Conservation (phyloP, 2,329 filamentous ascomycete species). For the Paraconiothyrium sp. region DNA sequence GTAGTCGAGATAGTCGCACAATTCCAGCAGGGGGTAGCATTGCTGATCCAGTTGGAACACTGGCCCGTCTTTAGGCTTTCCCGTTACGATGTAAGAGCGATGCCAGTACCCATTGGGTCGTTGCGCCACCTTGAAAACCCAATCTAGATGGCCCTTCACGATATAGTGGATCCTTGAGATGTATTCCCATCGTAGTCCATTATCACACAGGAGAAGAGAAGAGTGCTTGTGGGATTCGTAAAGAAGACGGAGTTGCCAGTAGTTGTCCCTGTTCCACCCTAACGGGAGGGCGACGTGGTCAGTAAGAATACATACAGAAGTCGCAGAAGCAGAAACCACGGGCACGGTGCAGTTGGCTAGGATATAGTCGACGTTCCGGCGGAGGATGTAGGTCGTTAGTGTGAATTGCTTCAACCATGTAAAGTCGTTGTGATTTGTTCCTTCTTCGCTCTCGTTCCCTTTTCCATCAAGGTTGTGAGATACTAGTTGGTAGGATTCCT, state of each 20-base stretch:
- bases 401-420: slow-evolving; percentile 12
- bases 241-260: slow-evolving; percentile 24
- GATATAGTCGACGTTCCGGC: slow-evolving; percentile 24
- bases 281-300: slow-evolving; percentile 25
- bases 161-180: slow-evolving; percentile 12
- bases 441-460: too few relatives aligned
- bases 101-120: slow-evolving; percentile 25
- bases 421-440: background rate
- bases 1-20: slow-evolving; percentile 21
- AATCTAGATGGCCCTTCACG: slow-evolving; percentile 17
- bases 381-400: slow-evolving; percentile 21
- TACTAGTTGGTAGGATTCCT: background rate
- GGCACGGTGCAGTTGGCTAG: slow-evolving; percentile 20
- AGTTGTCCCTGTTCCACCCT: slow-evolving; percentile 26
- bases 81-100: slow-evolving; percentile 23
- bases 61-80: slow-evolving; percentile 19
- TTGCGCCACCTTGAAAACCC: slow-evolving; percentile 21
- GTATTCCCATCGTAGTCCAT: background rate
- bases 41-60: slow-evolving; percentile 24
- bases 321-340: background rate
- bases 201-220: slow-evolving; percentile 2
- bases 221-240: slow-evolving; percentile 15
- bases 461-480: too few relatives aligned
- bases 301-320: slow-evolving; percentile 16
- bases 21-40: slow-evolving; percentile 23